Base-by-base conservation (phyloP, 2,329 filamentous ascomycete species). In the Trichophyton verrucosum region DNA sequence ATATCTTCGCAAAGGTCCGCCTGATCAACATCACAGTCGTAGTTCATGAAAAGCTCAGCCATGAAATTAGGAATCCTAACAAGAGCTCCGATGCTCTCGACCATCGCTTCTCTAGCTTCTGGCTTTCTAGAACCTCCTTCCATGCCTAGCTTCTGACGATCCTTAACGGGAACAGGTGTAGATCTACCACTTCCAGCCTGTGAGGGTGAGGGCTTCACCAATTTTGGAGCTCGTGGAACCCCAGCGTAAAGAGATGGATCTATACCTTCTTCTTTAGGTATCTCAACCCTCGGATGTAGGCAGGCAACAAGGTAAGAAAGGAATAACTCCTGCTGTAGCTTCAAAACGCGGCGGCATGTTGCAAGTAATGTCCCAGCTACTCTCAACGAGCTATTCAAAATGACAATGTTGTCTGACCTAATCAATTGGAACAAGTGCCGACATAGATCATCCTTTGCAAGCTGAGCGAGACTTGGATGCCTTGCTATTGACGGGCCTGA, bases 91-190 rank as follows among this genome's bases (percentile, higher is more conserved):
- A 99, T 87, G 67, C 89, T 95, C 75, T 99, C 94, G 3, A 99
- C 90, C 94, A 99, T 99, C 36, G 94, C 91, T 77, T 99, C 94
- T 66, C 94, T 83, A 33, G 94, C 91, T 74, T 99, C 95, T 2
- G 94, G 94, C 71, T 95, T 96, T 64, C 94, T 83, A 40, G 89
- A 84, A 7, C 92, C 91, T 1, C 94, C 92, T 74, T 97, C 94
- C 70, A 99, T 79, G 0, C 94, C 94, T 40, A 97, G 81, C 71
- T 90, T 94, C 72, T 95, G 91, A 59, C 94, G 84, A 69, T 99
- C 94, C 70, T 91, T 91, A 60, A 96, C 86, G 5, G 89, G 87
- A 1, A 97, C 89, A 33, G 94, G 94, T 1, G 94, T 96, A 40
- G 89, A 85, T 60, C 91, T 83, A 6, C 94, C 92, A 69, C 91